Evolutionary conservation across 2,329 filamentous ascomycete genomes (phyloP), one percentile per base, ranked within the genome.

Genomic region (Colletotrichum musae): DNA sequence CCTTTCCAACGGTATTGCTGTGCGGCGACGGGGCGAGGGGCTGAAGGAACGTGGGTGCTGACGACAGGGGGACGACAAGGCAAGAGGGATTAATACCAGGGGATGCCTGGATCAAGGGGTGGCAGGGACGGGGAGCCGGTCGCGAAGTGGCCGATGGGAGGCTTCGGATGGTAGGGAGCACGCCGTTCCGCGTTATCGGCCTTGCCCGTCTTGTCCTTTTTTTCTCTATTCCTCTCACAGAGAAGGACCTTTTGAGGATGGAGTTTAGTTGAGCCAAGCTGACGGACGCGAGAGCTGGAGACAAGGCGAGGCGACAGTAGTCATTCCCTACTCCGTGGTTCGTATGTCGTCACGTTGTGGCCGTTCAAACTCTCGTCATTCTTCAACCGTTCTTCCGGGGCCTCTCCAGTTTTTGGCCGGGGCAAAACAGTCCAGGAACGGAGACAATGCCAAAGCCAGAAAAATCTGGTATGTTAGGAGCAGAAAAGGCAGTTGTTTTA

Each of bases 141-240:
- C 43, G 41, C 41, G 66, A 59, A 52, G 48, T 60, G 61, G 43
- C 62, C 36, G 66, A 69, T 66, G 66, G 62, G 61, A 51, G 45
- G 39, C 16, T 13, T 26, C 18, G 24, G 24, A n/a, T 18, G 39
- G 45, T 32, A 18, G 48, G 45, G 26, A 41, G 51, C n/a, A 43
- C 43, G 12, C 48, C 54, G 54, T 54, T 15, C 16, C 16, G 41
- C 10, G 41, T 43, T 9, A 36, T 36, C 13, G 41, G 16, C 5
- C 10, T 15, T 15, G 10, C 13, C 5, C 13, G 41, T 43, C 41
- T 43, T 13, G 21, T 24, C 15, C 10, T 43, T 43, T n/a, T 43
- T 43, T 36, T 32, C 32, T 36, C 32, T 36, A 36, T 36, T 36
- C 32, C 32, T 36, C 32, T 43, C 6, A 12, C 41, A 43, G 41